Evolutionary conservation across 148 eudicot species (phyloP).

Genomic region (Drosera capensis): DNA sequence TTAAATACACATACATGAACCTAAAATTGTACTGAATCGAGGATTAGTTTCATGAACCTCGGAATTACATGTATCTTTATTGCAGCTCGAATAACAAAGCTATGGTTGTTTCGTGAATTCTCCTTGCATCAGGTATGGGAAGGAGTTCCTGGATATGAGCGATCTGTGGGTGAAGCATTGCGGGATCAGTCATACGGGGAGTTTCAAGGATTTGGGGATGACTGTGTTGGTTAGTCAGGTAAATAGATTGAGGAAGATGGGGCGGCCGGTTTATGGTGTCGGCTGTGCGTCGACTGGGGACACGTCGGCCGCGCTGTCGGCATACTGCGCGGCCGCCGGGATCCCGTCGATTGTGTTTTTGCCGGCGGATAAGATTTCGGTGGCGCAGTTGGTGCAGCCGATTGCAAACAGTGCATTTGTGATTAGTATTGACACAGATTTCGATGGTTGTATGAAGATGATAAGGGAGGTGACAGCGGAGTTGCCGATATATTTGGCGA

Average conservation of each 20-base stretch:
- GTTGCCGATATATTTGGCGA: conserved; percentile 68
- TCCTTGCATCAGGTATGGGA: too few relatives aligned
- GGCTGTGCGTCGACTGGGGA: neutral
- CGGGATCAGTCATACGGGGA: conserved; percentile 16
- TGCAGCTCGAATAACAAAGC: too few relatives aligned
- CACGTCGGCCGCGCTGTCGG: conserved; percentile 1
- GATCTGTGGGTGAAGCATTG: conserved; percentile 96
- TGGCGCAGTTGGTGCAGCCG: conserved; percentile 84
- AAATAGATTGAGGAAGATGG: neutral
- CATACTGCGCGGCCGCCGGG: conserved; percentile 86
- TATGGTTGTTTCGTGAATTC: too few relatives aligned
- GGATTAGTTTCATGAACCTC: too few relatives aligned
- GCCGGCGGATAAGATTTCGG: conserved; percentile 59
- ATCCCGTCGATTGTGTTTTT: conserved; percentile 77
- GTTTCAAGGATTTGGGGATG: neutral
- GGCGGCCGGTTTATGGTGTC: neutral
- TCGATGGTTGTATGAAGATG: conserved; percentile 67
- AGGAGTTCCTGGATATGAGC: conserved; percentile 64
- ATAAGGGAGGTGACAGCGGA: conserved; percentile 79
- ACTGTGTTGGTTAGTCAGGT: neutral
- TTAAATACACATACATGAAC: too few relatives aligned
- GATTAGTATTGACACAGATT: conserved; percentile 45
- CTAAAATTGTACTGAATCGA: too few relatives aligned
- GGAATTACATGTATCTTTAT: too few relatives aligned
- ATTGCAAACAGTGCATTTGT: conserved; percentile 72